Evolutionary conservation across 2,329 filamentous ascomycete genomes (phyloP).

Genomic region (Macrophomina tecta): DNA sequence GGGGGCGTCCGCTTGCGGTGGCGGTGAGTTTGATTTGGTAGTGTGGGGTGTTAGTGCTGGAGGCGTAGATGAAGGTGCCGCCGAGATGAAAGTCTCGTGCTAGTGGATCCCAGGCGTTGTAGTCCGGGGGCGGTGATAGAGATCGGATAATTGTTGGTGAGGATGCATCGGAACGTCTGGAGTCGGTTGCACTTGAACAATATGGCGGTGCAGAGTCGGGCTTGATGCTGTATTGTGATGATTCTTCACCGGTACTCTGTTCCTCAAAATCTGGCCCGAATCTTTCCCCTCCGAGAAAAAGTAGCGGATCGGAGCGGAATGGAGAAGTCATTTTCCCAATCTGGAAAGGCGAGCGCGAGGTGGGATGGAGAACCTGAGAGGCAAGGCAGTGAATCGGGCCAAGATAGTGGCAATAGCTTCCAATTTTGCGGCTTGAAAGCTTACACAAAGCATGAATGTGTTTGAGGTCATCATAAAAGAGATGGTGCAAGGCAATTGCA

Average conservation of each 20-base stretch:
- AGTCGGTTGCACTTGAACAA: neutral
- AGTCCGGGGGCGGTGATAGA: slow-evolving; percentile 29
- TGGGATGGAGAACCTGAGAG: neutral
- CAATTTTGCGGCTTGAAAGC: neutral
- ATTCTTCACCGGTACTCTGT: neutral
- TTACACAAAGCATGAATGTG: neutral
- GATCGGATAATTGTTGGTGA: neutral
- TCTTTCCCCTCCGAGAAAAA: neutral
- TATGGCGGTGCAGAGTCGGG: neutral
- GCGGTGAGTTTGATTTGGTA: slow-evolving; percentile 36
- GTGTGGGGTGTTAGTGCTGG: slow-evolving; percentile 31
- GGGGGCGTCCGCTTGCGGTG: slow-evolving; percentile 28
- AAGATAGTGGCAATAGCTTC: neutral
- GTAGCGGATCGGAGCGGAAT: neutral
- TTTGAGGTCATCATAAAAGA: neutral
- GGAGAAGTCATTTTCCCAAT: neutral
- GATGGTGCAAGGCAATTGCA: too few relatives aligned
- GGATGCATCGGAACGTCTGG: neutral
- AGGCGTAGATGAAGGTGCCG: slow-evolving; percentile 34
- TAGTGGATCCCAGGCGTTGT: slow-evolving; percentile 31
- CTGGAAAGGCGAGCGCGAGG: neutral
- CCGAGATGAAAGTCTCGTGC: slow-evolving; percentile 32
- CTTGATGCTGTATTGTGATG: neutral
- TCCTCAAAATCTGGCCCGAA: neutral
- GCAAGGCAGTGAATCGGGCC: neutral